Conservation (phyloP, 768 basidiomycete species). For the Phanerodontia chrysosporium region DNA sequence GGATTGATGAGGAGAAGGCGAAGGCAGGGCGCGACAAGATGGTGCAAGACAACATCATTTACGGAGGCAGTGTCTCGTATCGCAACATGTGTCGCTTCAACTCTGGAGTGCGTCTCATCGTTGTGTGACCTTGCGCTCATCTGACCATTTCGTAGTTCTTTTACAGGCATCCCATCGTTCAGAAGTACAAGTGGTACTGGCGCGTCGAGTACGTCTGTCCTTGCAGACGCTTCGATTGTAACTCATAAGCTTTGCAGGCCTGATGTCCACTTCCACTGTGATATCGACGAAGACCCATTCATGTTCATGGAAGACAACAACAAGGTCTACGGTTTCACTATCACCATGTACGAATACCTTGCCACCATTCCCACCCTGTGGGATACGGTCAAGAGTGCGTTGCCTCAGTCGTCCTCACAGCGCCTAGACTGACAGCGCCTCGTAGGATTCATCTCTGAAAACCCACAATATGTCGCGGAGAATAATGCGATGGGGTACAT, state of each 20-base stretch:
- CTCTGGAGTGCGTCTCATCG: slow-evolving; percentile 45
- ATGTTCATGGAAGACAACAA: slow-evolving; percentile 63
- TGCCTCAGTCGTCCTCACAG: slow-evolving; percentile 31
- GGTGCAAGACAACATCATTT: slow-evolving; percentile 42
- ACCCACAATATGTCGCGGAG: slow-evolving; percentile 52
- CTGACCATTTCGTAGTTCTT: slow-evolving; percentile 35
- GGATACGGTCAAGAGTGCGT: slow-evolving; percentile 48
- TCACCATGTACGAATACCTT: slow-evolving; percentile 60
- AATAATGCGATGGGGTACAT: slow-evolving; percentile 62
- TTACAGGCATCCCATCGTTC: slow-evolving; percentile 63
- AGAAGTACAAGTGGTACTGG: slow-evolving; percentile 76
- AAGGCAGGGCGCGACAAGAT: slow-evolving; percentile 47
- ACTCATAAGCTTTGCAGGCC: slow-evolving; percentile 38
- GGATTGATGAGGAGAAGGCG: slow-evolving; percentile 68
- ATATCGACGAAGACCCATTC: slow-evolving; percentile 66
- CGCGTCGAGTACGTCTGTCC: slow-evolving; percentile 48
- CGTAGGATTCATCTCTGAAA: slow-evolving; percentile 47
- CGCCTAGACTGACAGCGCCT: slow-evolving; percentile 21
- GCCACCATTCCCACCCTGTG: slow-evolving; percentile 64
- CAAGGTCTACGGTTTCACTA: slow-evolving; percentile 67
- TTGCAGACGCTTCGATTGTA: slow-evolving; percentile 22
- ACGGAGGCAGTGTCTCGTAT: slow-evolving; percentile 51
- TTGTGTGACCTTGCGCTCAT: not conserved
- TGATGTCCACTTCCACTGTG: slow-evolving; percentile 72
- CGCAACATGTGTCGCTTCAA: slow-evolving; percentile 80